These are phyloP conservation scores for Coemansia sp. DNA, from an alignment of 192 early-diverging fungal species.

Conservation along the genomic window DNA sequence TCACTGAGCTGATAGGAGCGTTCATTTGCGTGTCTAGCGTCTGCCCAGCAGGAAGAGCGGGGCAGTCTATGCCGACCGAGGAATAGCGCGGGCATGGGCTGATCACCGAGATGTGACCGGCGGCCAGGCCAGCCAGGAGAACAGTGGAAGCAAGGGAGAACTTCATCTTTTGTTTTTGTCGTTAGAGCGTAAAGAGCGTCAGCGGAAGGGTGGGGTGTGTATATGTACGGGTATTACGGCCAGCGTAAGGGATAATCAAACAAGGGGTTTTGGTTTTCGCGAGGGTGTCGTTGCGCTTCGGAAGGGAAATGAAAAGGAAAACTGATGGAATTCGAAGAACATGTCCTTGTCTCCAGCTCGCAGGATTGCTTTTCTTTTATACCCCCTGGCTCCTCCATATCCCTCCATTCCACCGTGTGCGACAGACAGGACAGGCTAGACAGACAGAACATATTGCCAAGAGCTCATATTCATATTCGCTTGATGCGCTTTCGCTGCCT, in stretches of 20 bases:
- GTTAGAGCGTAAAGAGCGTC: not conserved
- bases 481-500: no score
- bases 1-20: conserved; percentile 22
- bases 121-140: conserved; percentile 5
- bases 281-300: not conserved
- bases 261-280: not conserved
- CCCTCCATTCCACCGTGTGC: not conserved
- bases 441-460: no score
- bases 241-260: conserved; percentile 11
- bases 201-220: not conserved
- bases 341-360: not conserved
- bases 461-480: no score
- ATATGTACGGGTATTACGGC: conserved; percentile 5
- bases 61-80: conserved; percentile 41
- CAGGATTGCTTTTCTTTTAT: not conserved
- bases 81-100: conserved; percentile 42
- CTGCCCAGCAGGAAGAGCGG: conserved; percentile 49
- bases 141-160: not conserved
- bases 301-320: not conserved
- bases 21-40: conserved; percentile 44
- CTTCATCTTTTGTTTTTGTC: not conserved
- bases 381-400: not conserved
- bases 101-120: conserved; percentile 27
- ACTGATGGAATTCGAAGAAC: not conserved
- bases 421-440: no score